A percentile compares a stretch with the other conserved stretches of the same genome.
These are phyloP conservation scores for Trichosporon sp. DNA, from an alignment of 1,284 basidiomycete species.

Conservation along the genomic window DNA sequence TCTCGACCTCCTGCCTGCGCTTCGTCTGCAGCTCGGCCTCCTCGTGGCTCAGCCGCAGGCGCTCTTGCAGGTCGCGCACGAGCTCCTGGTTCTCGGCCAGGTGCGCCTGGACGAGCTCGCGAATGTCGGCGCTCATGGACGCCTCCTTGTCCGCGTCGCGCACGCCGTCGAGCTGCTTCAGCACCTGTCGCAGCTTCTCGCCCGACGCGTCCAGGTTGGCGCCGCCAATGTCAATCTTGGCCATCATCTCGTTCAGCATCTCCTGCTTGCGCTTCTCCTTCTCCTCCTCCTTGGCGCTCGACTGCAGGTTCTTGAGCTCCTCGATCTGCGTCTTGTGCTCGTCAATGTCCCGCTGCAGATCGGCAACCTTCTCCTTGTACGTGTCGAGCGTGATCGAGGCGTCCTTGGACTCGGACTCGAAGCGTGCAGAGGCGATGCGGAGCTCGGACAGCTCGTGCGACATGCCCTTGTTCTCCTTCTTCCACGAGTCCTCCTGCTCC, in stretches of 20 bases:
- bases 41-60: conserved; percentile 84
- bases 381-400: conserved; percentile 92
- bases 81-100: conserved; percentile 84
- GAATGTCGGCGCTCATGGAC: conserved; percentile 43
- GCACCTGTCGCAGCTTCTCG: conserved; percentile 49
- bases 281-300: conserved; percentile 87
- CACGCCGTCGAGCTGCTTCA: conserved; percentile 47
- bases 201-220: conserved; percentile 39
- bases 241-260: conserved; percentile 99
- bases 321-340: conserved; percentile 80
- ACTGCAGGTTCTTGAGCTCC: conserved; percentile 79
- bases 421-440: conserved; percentile 83
- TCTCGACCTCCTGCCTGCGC: conserved; percentile 84
- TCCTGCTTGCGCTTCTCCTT: conserved; percentile 99
- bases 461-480: conserved; percentile 86
- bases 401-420: conserved; percentile 96
- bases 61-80: conserved; percentile 85
- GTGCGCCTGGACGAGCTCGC: conserved; percentile 72
- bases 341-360: conserved; percentile 84
- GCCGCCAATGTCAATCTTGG: conserved; percentile 80
- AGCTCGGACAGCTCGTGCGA: conserved; percentile 81
- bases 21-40: conserved; percentile 84
- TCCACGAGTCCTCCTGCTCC: conserved; percentile 72
- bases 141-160: conserved; percentile 47
- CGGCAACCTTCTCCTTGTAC: conserved; percentile 90